Conservation (phyloP, 2,329 filamentous ascomycete species). For the Sclerotiophoma versabilis region DNA sequence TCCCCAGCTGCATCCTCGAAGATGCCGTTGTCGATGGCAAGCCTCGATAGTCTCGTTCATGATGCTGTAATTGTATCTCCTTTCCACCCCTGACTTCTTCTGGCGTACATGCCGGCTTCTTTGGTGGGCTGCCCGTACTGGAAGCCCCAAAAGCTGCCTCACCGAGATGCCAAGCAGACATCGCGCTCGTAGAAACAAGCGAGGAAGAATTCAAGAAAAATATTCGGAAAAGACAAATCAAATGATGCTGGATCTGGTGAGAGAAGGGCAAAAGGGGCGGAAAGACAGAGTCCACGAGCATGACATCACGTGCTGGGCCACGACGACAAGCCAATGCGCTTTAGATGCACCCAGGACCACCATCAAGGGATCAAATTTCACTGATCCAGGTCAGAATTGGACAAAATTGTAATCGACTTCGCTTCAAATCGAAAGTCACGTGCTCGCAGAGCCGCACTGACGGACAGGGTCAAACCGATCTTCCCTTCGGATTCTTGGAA, state of each 20-base stretch:
- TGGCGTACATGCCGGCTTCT: neutral
- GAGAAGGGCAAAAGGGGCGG: neutral
- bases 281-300: neutral
- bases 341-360: neutral
- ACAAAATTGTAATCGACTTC: too few relatives aligned
- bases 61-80: neutral
- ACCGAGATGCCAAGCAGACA: neutral
- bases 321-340: neutral
- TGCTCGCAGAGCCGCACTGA: conserved; percentile 8
- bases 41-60: neutral
- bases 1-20: conserved; percentile 6
- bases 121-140: neutral
- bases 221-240: too few relatives aligned
- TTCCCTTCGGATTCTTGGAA: conserved; percentile 28
- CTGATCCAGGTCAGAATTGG: neutral
- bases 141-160: neutral
- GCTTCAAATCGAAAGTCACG: conserved; percentile 1
- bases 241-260: too few relatives aligned
- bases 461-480: neutral
- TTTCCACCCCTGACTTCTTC: neutral
- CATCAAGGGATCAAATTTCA: neutral
- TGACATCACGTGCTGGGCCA: conserved; percentile 3
- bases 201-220: neutral
- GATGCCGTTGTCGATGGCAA: neutral
- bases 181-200: neutral